Evolutionary conservation across 495 filamentous ascomycete species (phyloP).

Genomic region (Penicillium egyptiacum): DNA sequence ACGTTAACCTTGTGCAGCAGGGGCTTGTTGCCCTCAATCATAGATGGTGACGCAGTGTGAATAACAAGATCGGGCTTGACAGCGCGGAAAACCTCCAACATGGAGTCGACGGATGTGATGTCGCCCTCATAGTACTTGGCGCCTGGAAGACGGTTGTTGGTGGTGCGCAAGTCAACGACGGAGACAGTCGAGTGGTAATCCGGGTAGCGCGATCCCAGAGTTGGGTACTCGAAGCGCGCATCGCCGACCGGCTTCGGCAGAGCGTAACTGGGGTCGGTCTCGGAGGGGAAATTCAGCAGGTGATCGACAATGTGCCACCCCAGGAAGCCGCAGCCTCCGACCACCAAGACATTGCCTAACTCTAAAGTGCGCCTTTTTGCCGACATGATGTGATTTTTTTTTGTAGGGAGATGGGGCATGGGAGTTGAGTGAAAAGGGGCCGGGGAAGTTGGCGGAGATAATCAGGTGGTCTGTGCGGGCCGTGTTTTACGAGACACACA

Average conservation of each 20-base stretch:
- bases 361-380: slow-evolving; percentile 37
- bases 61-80: slow-evolving; percentile 86
- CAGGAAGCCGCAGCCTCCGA: slow-evolving; percentile 59
- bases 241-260: slow-evolving; percentile 42
- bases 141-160: slow-evolving; percentile 69
- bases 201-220: slow-evolving; percentile 42
- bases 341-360: slow-evolving; percentile 52
- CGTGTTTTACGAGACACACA: too few species aligned
- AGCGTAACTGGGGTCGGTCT: slow-evolving; percentile 45
- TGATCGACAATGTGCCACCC: slow-evolving; percentile 61
- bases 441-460: slow-evolving; percentile 15
- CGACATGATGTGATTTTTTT: slow-evolving; percentile 30
- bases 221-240: slow-evolving; percentile 43
- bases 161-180: slow-evolving; percentile 83
- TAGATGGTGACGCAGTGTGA: slow-evolving; percentile 83
- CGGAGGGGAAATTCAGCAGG: slow-evolving; percentile 53
- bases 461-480: slow-evolving; percentile 26
- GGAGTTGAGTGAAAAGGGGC: slow-evolving; percentile 17
- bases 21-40: slow-evolving; percentile 48
- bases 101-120: slow-evolving; percentile 69
- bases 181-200: slow-evolving; percentile 58
- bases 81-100: slow-evolving; percentile 65
- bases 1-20: slow-evolving; percentile 79
- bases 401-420: slow-evolving; percentile 1
- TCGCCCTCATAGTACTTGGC: slow-evolving; percentile 83